Evolutionary conservation across 352 stramenopile genomes (phyloP), one percentile per base, ranked within the genome.

Genomic region (Pythium utonaiense): DNA sequence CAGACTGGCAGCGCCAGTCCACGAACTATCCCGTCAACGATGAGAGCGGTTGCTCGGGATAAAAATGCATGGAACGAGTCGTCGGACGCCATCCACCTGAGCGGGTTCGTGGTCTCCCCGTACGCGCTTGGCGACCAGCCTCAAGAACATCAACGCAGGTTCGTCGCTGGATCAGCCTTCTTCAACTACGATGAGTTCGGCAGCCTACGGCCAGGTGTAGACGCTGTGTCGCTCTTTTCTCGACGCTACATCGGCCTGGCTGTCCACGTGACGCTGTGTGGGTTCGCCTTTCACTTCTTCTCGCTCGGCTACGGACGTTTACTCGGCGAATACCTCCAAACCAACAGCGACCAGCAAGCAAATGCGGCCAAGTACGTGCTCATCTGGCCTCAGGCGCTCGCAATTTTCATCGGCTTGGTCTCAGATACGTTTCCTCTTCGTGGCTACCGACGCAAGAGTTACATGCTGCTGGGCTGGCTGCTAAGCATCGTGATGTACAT

Each of bases 351-450:
- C 10, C 24, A 19, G 3, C 59, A 64, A 16, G 42, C 53, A 12
- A 61, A 60, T 1, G 52, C 68, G 22, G 60, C 56, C 54, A 70
- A 58, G 52, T 65, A 66, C 34, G 47, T 66, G 50, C 70, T 83
- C 51, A 63, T 72, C 10, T 80, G 84, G 47, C 81, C 72, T 31
- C 82, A 66, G 55, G 79, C 64, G 1, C 84, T 92, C 45, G 78
- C 84, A 38, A 72, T 89, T 22, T 66, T 92, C 1, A 83, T 79
- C 62, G 80, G 80, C 21, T 73, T 90, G 47, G 28, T 81, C 4
- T 85, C 80, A 0, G 78, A 89, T 57, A 86, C 75, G 40, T 80
- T 88, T 28, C 80, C 80, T 1, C 78, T 90, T n/a, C 78, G 62
- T 51, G 73, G 71, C 7, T 89, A 71, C 52, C 74, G 83, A 12